These are phyloP conservation scores for Populus trichocarpa DNA, from an alignment of 441 rosid genomes.

Conservation along the genomic window DNA sequence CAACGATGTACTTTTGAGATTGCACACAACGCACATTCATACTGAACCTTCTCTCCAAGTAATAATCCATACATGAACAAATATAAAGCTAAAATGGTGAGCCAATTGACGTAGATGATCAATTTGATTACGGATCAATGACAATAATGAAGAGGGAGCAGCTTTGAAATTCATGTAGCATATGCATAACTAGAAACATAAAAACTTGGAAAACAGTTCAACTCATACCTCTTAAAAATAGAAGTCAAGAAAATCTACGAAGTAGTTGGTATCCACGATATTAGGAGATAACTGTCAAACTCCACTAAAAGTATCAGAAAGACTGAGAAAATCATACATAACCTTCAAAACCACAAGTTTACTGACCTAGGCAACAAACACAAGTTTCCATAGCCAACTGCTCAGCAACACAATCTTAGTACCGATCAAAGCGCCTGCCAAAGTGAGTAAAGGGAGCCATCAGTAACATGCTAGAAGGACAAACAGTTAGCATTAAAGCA, in stretches of 20 bases:
- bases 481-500: background rate
- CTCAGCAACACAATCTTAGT: conserved; percentile 28
- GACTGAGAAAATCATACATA: conserved; percentile 12
- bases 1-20: background rate
- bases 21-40: background rate
- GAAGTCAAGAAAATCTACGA: background rate
- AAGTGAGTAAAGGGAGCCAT: background rate
- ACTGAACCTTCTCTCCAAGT: background rate
- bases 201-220: conserved; percentile 4
- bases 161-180: background rate
- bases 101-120: background rate
- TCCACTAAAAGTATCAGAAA: conserved; percentile 19
- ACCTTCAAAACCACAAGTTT: conserved; percentile 19
- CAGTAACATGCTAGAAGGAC: background rate
- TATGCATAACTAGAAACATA: background rate
- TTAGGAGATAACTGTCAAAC: conserved; percentile 16
- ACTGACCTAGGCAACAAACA: conserved; percentile 21
- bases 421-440: conserved; percentile 54
- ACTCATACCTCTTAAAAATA: conserved; percentile 22
- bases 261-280: conserved; percentile 14
- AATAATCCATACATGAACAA: background rate
- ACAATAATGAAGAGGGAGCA: background rate
- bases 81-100: background rate
- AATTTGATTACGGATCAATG: background rate
- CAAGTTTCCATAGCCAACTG: conserved; percentile 17